Conservation (phyloP, 768 basidiomycete genomes). For the Mycena galopus region DNA sequence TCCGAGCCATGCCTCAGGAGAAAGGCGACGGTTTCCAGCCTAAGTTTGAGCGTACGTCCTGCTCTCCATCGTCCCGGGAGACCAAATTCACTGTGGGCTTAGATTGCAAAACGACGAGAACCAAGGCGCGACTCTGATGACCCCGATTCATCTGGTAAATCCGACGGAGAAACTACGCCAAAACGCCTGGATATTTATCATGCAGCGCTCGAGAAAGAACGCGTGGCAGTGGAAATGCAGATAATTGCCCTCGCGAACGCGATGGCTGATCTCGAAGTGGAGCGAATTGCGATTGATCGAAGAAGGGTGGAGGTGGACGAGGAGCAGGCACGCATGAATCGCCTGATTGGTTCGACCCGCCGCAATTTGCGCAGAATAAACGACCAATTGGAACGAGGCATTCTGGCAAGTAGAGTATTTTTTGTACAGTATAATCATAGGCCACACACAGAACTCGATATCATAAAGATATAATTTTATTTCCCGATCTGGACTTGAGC, state of each 20-base stretch:
- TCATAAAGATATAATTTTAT: not conserved
- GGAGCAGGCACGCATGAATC: not conserved
- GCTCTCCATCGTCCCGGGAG: too few species aligned
- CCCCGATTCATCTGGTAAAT: too few species aligned
- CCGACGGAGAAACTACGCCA: not conserved
- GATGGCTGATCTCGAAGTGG: not conserved
- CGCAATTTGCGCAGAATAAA: not conserved
- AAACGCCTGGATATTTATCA: not conserved
- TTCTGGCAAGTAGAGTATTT: not conserved
- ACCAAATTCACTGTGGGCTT: not conserved
- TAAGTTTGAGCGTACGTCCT: not conserved
- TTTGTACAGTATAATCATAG: not conserved
- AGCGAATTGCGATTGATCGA: conserved; percentile 6
- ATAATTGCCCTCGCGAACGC: not conserved
- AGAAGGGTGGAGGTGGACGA: not conserved
- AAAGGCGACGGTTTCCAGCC: not conserved
- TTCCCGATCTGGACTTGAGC: conserved; percentile 8
- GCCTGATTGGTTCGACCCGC: not conserved
- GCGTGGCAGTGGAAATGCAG: not conserved
- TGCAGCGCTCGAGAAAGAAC: not conserved
- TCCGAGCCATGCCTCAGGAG: not conserved
- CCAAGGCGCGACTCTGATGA: not conserved
- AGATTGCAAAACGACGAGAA: not conserved
- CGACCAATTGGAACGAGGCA: not conserved
- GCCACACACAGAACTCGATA: not conserved